Percentiles rank a stretch among this genome's conserved stretches.
Conservation (phyloP, 228 moss, liverwort and hornwort species). For the Sphagnum magellanicum region DNA sequence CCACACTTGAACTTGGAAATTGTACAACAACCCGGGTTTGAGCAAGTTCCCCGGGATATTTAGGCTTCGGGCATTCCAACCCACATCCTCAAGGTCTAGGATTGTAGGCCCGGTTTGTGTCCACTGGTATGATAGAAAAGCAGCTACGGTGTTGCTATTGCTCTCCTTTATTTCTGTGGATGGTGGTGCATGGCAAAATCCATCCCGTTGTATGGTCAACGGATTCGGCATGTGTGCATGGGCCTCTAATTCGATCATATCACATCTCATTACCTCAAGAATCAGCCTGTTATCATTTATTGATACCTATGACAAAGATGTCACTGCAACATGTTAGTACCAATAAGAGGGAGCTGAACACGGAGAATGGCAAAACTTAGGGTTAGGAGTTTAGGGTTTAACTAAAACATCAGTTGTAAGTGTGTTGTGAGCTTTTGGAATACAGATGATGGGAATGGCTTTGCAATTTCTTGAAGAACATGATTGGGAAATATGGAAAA, state of each 20-base stretch:
- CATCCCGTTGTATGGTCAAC: constrained; percentile 13
- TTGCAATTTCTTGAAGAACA: no score
- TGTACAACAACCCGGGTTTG: constrained; percentile 4
- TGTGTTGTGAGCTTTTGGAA: no score
- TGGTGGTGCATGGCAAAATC: constrained; percentile 9
- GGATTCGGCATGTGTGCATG: constrained; percentile 14
- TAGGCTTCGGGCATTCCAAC: constrained; percentile 27
- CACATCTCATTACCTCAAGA: constrained; percentile 27
- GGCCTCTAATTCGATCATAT: constrained; percentile 32
- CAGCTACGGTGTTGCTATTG: background rate
- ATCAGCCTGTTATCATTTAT: constrained; percentile 14
- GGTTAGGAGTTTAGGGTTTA: no score
- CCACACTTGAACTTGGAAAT: constrained; percentile 30
- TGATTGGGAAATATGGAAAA: no score
- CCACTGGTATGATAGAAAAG: constrained; percentile 25
- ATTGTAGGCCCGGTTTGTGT: constrained; percentile 15
- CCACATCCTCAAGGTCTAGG: constrained; percentile 5
- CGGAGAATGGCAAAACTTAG: no score
- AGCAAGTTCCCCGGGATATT: constrained; percentile 38
- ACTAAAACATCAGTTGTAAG: no score
- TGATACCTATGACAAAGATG: background rate
- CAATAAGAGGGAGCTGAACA: no score
- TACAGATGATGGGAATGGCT: no score
- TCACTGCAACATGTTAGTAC: no score
- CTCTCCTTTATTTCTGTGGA: background rate